Evolutionary conservation across 495 filamentous ascomycete genomes (phyloP), one percentile per base, ranked within the genome.

Genomic region (Trichocladium uniseriatum): DNA sequence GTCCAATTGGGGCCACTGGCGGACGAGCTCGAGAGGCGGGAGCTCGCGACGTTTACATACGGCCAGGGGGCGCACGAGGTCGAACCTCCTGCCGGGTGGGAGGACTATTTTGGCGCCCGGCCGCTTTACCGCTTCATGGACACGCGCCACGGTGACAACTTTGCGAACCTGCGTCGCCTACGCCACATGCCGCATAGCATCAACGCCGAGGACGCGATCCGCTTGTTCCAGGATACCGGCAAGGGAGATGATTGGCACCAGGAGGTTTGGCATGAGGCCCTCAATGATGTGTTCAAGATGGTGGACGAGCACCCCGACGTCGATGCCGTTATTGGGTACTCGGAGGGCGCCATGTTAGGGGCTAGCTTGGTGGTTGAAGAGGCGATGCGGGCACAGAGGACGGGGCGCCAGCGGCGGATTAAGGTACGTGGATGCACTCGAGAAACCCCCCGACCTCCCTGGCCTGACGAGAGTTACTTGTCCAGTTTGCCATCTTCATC

Each of bases 111-210:
- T 42, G 74, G 75, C 4, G 49, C 68, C n/a, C 66, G 65, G 3
- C 75, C 74, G 6, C 65, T 75, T 35, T 77, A 69, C 55, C 69
- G 74, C 9, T 79, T 77, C 61, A 50, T 77, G 20, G 70, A 76
- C 51, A 67, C 70, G 38, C 59, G 61, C 18, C 62, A 65, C 24
- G 66, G 62, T 28, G 66, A 72, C 37, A 64, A 68, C 20, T 69
- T 71, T 43, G 74, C 73, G 19, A 64, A 71, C 42, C 63, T 79
- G 22, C 65, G 70, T 14, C 65, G 72, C 1, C 67, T 78, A n/a
- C 66, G 73, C 27, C 67, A 75, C 36, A 67, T 77, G 36, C 73
- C 73, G 4, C 63, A 67, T 16, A 69, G 69, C 11, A 55, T 69
- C 24, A 71, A 57, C 41, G 65, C 74, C 6, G 75, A 79, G 51